A percentile compares a stretch with the other conserved stretches of the same genome.
phyloP scores from a whole-genome alignment of 2,329 filamentous ascomycete genomes.

The Diaporthe humulicola region DNA sequence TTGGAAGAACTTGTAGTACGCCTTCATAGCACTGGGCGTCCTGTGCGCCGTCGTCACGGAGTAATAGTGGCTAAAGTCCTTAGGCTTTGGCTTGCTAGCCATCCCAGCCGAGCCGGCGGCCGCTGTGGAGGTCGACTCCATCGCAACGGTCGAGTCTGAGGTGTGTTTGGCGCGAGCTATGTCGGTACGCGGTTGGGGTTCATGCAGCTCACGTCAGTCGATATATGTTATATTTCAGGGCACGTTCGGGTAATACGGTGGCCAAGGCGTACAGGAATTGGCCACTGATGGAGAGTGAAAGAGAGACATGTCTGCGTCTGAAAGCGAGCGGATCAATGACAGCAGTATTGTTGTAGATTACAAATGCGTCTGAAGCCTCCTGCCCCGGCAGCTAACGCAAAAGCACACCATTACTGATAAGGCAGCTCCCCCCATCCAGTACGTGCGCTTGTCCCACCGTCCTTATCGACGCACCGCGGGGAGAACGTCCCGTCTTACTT shows the following conservation, averaged over 20 bases:
- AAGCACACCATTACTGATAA: conserved; percentile 35
- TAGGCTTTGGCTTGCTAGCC: conserved; percentile 61
- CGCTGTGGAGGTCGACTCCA: conserved; percentile 34
- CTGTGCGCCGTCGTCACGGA: conserved; percentile 78
- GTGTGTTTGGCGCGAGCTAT: background rate
- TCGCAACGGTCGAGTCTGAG: background rate
- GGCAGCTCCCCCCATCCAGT: conserved; percentile 19
- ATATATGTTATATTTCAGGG: conserved; percentile 3
- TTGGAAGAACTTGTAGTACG: conserved; percentile 87
- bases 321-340: conserved; percentile 19
- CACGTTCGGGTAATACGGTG: background rate
- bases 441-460: background rate
- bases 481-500: conserved; percentile 15
- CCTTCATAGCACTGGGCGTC: conserved; percentile 77
- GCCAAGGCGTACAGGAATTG: background rate
- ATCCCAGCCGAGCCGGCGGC: conserved; percentile 40
- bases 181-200: background rate
- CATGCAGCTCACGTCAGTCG: background rate
- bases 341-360: conserved; percentile 34
- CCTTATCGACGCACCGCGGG: background rate
- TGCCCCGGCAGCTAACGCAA: conserved; percentile 11
- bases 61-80: conserved; percentile 84
- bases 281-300: background rate
- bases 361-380: conserved; percentile 30
- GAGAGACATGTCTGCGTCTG: background rate